Conservation (phyloP, 495 filamentous ascomycete genomes). For the Rhizodiscina lignyota region DNA sequence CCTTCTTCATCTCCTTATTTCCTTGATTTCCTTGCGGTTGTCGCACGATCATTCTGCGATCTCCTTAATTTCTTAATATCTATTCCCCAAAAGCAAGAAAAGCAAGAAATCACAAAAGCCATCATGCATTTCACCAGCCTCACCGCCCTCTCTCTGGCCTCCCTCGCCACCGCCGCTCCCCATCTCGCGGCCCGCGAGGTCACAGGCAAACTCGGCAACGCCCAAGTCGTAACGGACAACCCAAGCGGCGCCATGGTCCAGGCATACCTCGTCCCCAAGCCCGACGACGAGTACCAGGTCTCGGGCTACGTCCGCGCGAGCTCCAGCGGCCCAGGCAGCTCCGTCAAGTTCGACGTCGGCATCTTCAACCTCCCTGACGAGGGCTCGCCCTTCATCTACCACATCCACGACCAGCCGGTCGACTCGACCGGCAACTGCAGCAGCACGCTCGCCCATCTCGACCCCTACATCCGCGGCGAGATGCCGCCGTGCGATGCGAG, state of each 20-base stretch:
- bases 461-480: slow-evolving; percentile 50
- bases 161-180: background rate
- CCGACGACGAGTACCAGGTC: slow-evolving; percentile 30
- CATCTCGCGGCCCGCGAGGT: background rate
- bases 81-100: too few relatives aligned
- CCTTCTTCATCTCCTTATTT: too few relatives aligned
- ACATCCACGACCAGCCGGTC: slow-evolving; percentile 64
- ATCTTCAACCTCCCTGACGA: slow-evolving; percentile 48
- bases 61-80: too few relatives aligned
- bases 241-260: slow-evolving; percentile 33
- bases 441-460: slow-evolving; percentile 46
- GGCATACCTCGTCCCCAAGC: slow-evolving; percentile 47
- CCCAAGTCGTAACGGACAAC: slow-evolving; percentile 26
- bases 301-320: slow-evolving; percentile 43
- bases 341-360: slow-evolving; percentile 39
- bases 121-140: background rate
- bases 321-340: slow-evolving; percentile 34
- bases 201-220: background rate
- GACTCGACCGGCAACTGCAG: slow-evolving; percentile 75
- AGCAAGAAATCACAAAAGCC: too few relatives aligned
- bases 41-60: too few relatives aligned
- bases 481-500: slow-evolving; percentile 42
- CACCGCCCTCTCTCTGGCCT: too few relatives aligned
- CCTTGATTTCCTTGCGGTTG: too few relatives aligned
- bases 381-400: slow-evolving; percentile 61